Conservation (phyloP, 352 stramenopile species). For the Stramenopiles sp. region DNA sequence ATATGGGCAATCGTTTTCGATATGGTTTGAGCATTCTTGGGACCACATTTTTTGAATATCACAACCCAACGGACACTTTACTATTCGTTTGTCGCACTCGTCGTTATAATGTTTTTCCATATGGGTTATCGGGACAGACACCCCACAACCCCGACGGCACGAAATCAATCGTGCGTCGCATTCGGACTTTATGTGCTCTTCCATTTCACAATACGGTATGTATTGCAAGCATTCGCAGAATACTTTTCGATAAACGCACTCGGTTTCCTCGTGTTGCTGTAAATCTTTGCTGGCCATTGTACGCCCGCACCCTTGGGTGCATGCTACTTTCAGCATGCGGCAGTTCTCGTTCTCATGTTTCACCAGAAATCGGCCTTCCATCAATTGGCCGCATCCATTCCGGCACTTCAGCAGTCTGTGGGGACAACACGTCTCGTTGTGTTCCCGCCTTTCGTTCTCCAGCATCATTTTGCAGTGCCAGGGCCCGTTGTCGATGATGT, state of each 20-base stretch:
- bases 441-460: too few relatives aligned
- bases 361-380: constrained; percentile 13
- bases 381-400: constrained; percentile 15
- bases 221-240: too few relatives aligned
- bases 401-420: constrained; percentile 15
- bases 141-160: constrained; percentile 19
- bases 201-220: too few relatives aligned
- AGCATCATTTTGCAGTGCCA: too few relatives aligned
- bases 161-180: constrained; percentile 21
- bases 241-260: too few relatives aligned
- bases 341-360: constrained; percentile 17
- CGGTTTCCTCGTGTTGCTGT: too few relatives aligned
- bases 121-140: not conserved
- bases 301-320: too few relatives aligned
- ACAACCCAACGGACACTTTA: constrained; percentile 16
- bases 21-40: constrained; percentile 17
- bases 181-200: too few relatives aligned
- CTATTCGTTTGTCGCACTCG: constrained; percentile 18
- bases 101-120: constrained; percentile 17
- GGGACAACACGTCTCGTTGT: constrained; percentile 16
- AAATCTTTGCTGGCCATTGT: too few relatives aligned
- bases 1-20: constrained; percentile 1
- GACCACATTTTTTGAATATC: constrained; percentile 19
- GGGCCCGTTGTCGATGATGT: too few relatives aligned
- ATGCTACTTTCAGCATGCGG: too few relatives aligned